A percentile compares a stretch with the other conserved stretches of the same genome.
phyloP scores from a whole-genome alignment of 2,329 filamentous ascomycete species.

The Kalaharituber pfeilii region DNA sequence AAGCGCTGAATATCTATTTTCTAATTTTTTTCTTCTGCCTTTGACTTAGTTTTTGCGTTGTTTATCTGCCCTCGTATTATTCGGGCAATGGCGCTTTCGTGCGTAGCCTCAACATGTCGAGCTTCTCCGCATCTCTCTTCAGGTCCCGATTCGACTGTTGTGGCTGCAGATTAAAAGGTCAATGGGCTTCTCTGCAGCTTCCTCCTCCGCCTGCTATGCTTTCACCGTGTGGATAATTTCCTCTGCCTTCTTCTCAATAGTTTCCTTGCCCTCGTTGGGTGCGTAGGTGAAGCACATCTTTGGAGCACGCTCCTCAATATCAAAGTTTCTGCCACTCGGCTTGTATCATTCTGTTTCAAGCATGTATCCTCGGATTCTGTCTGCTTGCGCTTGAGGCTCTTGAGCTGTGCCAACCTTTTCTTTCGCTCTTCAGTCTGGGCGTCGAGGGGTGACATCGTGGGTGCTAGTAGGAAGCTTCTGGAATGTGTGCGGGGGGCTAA shows the following conservation, averaged over 20 bases:
- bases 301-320: constrained; percentile 61
- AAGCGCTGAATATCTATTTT: too few species aligned
- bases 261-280: constrained; percentile 52
- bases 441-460: constrained; percentile 39
- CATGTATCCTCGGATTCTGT: constrained; percentile 33
- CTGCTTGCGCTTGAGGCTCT: constrained; percentile 87
- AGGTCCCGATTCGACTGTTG: constrained; percentile 98
- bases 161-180: constrained; percentile 86
- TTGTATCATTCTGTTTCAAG: constrained; percentile 40
- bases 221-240: constrained; percentile 46
- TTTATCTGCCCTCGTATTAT: constrained; percentile 70
- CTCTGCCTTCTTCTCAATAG: constrained; percentile 66
- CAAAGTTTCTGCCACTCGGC: constrained; percentile 88
- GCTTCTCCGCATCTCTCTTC: constrained; percentile 75
- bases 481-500: too few species aligned
- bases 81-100: constrained; percentile 82
- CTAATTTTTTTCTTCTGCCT: too few species aligned
- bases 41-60: constrained; percentile 41
- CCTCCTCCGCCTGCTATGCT: constrained; percentile 43
- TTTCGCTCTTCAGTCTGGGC: constrained; percentile 85
- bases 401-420: constrained; percentile 82
- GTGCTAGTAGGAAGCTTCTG: too few species aligned
- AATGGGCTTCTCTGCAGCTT: constrained; percentile 57
- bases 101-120: constrained; percentile 64
- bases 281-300: constrained; percentile 81